Percentiles rank a stretch among this genome's conserved stretches.
Conservation (phyloP, 352 stramenopile species). For the Pythium sp. region DNA sequence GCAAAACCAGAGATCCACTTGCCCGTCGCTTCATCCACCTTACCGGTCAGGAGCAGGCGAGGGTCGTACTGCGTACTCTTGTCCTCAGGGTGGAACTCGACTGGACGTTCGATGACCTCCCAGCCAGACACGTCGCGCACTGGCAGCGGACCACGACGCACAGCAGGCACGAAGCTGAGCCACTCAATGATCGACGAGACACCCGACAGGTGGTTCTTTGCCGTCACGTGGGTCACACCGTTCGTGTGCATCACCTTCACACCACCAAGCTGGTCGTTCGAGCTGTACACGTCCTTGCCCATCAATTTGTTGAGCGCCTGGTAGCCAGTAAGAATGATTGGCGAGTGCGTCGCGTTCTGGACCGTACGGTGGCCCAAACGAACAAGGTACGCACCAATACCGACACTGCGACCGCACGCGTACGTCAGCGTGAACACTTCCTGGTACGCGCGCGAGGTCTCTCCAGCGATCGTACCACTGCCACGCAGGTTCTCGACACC, state of each 20-base stretch:
- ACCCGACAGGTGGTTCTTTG: slow-evolving; percentile 96
- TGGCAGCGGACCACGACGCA: slow-evolving; percentile 74
- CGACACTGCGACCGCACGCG: slow-evolving; percentile 98
- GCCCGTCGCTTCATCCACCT: slow-evolving; percentile 69
- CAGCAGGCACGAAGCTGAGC: slow-evolving; percentile 98
- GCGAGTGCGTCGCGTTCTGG: slow-evolving; percentile 96
- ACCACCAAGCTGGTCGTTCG: slow-evolving; percentile 99
- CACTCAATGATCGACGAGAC: slow-evolving; percentile 96
- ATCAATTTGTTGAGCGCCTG: slow-evolving; percentile 99
- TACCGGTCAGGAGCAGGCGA: slow-evolving; percentile 90
- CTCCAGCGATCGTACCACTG: slow-evolving; percentile 98
- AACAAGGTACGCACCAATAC: slow-evolving; percentile 99
- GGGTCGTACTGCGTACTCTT: slow-evolving; percentile 96
- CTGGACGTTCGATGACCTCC: slow-evolving; percentile 85
- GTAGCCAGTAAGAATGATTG: slow-evolving; percentile 99
- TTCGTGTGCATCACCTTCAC: slow-evolving; percentile 99
- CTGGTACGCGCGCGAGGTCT: slow-evolving; percentile 98
- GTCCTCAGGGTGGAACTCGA: slow-evolving; percentile 91
- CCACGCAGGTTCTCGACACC: slow-evolving; percentile 99
- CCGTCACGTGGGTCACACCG: slow-evolving; percentile 97
- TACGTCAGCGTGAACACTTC: slow-evolving; percentile 99
- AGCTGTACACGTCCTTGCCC: slow-evolving; percentile 99
- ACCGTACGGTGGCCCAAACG: slow-evolving; percentile 99
- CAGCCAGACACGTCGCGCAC: slow-evolving; percentile 81
- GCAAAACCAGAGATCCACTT: slow-evolving; percentile 94